Conservation (phyloP, 257 asterid genomes). For the Misopates orontium region DNA sequence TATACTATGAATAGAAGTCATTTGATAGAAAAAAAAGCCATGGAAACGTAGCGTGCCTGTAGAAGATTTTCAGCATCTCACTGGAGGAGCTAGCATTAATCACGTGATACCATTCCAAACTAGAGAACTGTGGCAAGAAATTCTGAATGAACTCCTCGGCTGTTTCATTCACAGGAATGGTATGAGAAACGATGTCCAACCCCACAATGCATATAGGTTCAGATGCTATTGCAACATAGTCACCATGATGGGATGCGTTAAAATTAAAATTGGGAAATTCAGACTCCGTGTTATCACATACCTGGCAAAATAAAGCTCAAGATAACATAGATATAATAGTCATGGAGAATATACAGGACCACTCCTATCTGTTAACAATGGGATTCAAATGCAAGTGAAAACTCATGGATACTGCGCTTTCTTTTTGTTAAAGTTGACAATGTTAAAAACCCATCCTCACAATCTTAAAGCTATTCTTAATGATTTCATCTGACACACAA, state of each 20-base stretch:
- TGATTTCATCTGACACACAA: not conserved
- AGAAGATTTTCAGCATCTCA: slow-evolving; percentile 61
- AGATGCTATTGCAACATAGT: slow-evolving; percentile 90
- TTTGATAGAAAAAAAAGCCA: not conserved
- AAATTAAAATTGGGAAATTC: slow-evolving; percentile 74
- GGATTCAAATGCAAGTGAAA: slow-evolving; percentile 4
- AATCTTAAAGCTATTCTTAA: not conserved
- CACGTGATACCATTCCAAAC: slow-evolving; percentile 66
- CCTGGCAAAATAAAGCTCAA: slow-evolving; percentile 39
- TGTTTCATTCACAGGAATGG: slow-evolving; percentile 65
- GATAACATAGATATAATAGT: not conserved
- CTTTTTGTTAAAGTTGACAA: not conserved
- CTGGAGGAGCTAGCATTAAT: slow-evolving; percentile 46
- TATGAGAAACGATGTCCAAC: slow-evolving; percentile 67
- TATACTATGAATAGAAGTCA: not conserved
- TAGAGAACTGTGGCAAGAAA: slow-evolving; percentile 71
- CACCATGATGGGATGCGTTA: slow-evolving; percentile 88
- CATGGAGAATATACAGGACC: not conserved
- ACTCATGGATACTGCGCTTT: not conserved
- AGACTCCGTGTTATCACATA: slow-evolving; percentile 34
- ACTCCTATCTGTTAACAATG: not conserved
- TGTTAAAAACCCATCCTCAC: not conserved
- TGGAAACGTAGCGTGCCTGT: slow-evolving; percentile 45
- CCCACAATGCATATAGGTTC: slow-evolving; percentile 93
- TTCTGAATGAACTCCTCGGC: slow-evolving; percentile 52